These are phyloP conservation scores for Lactuca sativa DNA, from an alignment of 129 eudicot genomes.

Conservation along the genomic window DNA sequence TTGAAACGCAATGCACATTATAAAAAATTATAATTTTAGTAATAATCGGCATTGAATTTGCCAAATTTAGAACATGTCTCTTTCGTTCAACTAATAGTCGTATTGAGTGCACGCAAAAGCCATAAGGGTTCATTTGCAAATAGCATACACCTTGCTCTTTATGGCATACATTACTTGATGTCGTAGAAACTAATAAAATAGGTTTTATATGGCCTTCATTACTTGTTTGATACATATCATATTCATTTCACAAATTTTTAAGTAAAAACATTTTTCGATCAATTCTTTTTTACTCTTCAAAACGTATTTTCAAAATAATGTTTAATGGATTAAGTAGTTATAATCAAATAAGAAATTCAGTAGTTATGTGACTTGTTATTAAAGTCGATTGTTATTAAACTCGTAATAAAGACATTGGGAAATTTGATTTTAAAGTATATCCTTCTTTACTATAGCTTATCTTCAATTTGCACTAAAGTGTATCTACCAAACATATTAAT, in stretches of 20 bases:
- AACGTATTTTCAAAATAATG: not conserved
- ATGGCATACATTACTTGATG: slow-evolving; percentile 14
- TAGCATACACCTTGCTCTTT: slow-evolving; percentile 15
- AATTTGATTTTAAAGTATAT: too few relatives aligned
- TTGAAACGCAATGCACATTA: slow-evolving; percentile 8
- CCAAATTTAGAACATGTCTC: slow-evolving; percentile 6
- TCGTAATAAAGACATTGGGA: too few relatives aligned
- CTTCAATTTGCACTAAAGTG: too few relatives aligned
- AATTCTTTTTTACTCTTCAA: too few relatives aligned
- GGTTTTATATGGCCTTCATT: not conserved
- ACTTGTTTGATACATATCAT: slow-evolving; percentile 4
- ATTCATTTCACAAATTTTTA: not conserved
- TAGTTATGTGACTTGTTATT: too few relatives aligned
- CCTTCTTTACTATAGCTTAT: too few relatives aligned
- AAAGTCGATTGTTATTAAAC: too few relatives aligned
- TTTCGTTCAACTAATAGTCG: slow-evolving; percentile 13
- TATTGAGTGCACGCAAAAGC: slow-evolving; percentile 33
- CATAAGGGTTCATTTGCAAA: not conserved
- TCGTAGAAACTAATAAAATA: not conserved
- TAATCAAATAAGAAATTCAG: not conserved
- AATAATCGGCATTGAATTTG: slow-evolving; percentile 11
- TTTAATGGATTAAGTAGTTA: too few relatives aligned
- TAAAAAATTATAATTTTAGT: not conserved
- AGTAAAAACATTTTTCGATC: not conserved
- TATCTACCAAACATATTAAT: too few relatives aligned